Percentiles rank a stretch among this genome's conserved stretches.
phyloP scores from a whole-genome alignment of 1,284 basidiomycete species.

The Irpex sp. region DNA sequence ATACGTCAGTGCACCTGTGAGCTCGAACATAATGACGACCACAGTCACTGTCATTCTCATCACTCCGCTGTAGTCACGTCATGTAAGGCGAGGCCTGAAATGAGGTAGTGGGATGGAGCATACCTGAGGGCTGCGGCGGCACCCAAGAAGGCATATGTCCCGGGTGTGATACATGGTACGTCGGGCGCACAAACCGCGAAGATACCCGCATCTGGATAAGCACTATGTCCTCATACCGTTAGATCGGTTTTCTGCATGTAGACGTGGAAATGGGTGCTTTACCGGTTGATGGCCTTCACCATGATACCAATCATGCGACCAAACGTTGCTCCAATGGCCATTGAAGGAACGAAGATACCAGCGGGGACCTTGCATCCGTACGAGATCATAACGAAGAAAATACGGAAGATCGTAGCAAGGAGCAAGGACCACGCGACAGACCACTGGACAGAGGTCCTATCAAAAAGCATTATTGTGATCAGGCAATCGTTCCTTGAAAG shows the following conservation, averaged over 20 bases:
- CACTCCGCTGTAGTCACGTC: constrained; percentile 63
- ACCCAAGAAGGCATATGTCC: constrained; percentile 94
- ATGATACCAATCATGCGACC: constrained; percentile 95
- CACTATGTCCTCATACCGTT: constrained; percentile 38
- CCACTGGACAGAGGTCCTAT: constrained; percentile 89
- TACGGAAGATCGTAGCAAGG: constrained; percentile 88
- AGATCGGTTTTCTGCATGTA: neutral
- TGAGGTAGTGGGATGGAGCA: constrained; percentile 18
- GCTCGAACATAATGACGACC: constrained; percentile 98
- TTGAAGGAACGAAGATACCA: constrained; percentile 96
- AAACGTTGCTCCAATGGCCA: constrained; percentile 96
- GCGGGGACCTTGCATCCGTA: constrained; percentile 98
- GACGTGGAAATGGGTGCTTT: constrained; percentile 18
- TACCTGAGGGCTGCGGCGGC: constrained; percentile 92
- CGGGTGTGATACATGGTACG: constrained; percentile 95
- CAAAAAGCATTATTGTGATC: too few species aligned
- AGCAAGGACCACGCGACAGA: constrained; percentile 90
- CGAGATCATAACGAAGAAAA: constrained; percentile 84
- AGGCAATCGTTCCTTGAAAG: too few species aligned
- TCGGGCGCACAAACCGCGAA: constrained; percentile 92
- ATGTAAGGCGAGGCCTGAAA: neutral
- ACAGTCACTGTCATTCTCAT: constrained; percentile 98
- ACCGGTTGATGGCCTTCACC: constrained; percentile 91
- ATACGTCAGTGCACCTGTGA: constrained; percentile 97
- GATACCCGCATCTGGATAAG: constrained; percentile 80